These are phyloP conservation scores for Fusarium mexicanum DNA, from an alignment of 2,329 filamentous ascomycete genomes.

Conservation along the genomic window DNA sequence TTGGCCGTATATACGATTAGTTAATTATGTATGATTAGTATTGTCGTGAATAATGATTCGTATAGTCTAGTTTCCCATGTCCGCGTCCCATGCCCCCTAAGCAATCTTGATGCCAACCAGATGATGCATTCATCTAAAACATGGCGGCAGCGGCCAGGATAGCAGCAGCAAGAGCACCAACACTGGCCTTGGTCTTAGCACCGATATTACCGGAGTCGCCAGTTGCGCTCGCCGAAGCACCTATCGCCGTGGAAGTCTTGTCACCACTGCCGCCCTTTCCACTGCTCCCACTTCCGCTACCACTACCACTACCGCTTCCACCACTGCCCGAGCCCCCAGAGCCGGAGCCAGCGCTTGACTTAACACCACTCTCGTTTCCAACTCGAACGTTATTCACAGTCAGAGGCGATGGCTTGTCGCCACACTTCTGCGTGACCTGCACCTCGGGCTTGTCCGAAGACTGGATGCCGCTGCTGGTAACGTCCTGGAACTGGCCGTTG, in stretches of 20 bases:
- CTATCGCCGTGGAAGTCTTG: not conserved
- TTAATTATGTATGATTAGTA: constrained; percentile 5
- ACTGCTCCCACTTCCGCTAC: not conserved
- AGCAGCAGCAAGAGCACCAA: constrained; percentile 19
- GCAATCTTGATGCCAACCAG: not conserved
- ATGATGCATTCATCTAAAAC: not conserved
- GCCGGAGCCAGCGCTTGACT: constrained; percentile 13
- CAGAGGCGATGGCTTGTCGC: constrained; percentile 16
- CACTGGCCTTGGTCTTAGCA: not conserved
- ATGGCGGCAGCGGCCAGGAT: constrained; percentile 8
- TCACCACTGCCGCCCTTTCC: constrained; percentile 1
- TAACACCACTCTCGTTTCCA: constrained; percentile 21
- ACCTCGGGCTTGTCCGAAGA: constrained; percentile 26
- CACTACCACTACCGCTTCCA: not conserved
- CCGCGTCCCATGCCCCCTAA: not conserved
- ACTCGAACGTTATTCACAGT: constrained; percentile 24
- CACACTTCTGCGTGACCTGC: constrained; percentile 25
- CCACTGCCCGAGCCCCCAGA: constrained; percentile 10
- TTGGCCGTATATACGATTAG: not conserved
- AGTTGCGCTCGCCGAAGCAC: constrained; percentile 14
- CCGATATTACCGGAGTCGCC: constrained; percentile 13
- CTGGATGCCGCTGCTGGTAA: constrained; percentile 21
- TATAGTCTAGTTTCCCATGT: not conserved
- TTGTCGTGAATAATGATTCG: constrained; percentile 3
- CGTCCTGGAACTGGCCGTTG: constrained; percentile 26